Evolutionary conservation across 2,329 filamentous ascomycete genomes (phyloP).

Genomic region (Chrysoporthe cubensis): DNA sequence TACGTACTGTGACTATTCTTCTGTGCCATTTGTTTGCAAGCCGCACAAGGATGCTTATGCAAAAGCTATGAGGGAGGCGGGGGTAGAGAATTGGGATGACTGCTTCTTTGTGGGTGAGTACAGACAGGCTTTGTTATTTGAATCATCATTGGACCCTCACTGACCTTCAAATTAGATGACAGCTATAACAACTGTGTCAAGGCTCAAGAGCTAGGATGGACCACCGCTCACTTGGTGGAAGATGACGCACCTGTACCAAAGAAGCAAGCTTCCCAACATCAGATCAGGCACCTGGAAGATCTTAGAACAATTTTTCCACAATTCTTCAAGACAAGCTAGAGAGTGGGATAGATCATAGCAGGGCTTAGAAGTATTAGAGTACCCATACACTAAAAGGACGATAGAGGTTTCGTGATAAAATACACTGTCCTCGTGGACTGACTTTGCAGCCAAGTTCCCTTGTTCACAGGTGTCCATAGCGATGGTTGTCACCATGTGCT

Average conservation of each 20-base stretch:
- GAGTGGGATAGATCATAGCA: background rate
- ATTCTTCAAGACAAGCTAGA: slow-evolving; percentile 67
- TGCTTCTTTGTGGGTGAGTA: slow-evolving; percentile 91
- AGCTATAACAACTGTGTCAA: slow-evolving; percentile 80
- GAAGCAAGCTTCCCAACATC: slow-evolving; percentile 69
- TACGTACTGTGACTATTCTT: slow-evolving; percentile 89
- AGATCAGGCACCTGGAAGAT: slow-evolving; percentile 77
- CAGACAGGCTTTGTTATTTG: rapidly evolving
- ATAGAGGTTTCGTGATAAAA: background rate
- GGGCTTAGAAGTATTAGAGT: slow-evolving; percentile 6
- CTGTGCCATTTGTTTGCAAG: slow-evolving; percentile 80
- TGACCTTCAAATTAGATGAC: slow-evolving; percentile 65
- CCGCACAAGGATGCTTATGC: slow-evolving; percentile 80
- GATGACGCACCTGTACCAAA: slow-evolving; percentile 67
- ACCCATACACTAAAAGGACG: background rate
- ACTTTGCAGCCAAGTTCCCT: background rate
- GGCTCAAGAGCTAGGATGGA: slow-evolving; percentile 83
- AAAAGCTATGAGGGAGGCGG: slow-evolving; percentile 87
- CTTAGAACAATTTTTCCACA: slow-evolving; percentile 78
- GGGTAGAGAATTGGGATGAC: slow-evolving; percentile 65
- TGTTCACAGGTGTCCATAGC: no score
- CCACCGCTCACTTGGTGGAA: slow-evolving; percentile 82
- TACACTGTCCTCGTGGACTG: background rate
- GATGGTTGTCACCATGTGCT: background rate
- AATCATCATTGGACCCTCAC: background rate